Base-by-base conservation (phyloP, 1,139 yeast species). In the Chernovozyma aurita region DNA sequence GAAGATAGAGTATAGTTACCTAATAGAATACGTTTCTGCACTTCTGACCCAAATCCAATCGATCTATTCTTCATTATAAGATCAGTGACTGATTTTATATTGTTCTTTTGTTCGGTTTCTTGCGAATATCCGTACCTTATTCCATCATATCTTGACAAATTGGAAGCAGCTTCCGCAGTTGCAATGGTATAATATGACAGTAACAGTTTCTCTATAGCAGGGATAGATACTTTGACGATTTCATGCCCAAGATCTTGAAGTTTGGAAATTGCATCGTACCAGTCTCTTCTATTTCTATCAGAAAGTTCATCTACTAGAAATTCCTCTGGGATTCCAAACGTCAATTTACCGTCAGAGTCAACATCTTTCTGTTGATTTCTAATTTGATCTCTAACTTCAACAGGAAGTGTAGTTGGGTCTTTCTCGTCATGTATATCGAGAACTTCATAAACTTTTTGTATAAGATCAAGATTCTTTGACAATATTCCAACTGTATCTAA, bases 111-210 rank as follows among this genome's bases (percentile, higher is more conserved):
- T 26, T 13, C 28, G 30, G 80, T 60, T 21, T 33, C 31, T 6
- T 35, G 38, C 4, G 43, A 38, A 34, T 57, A 60, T 0, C 97
- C 97, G 51, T 84, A 94, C 35, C 97, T 66, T 18, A 90, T 65
- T 2, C 98, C 98, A 58, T 92, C 98, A 50, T 76, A 94, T 26
- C 97, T 68, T 2, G 96, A 76, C 33, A 94, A 69, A 53, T 94
- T 92, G 0, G 98, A 90, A 0, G 95, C 81, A 0, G 97, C 97
- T 53, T 94, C 98, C 0, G 97, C 85, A 0, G 97, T 86, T 1
- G 94, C 88, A 26, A 94, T 51, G 0, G 95, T 83, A 52, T 85
- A 90, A 57, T 94, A 94, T 0, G 90, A 75, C 24, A 94, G 90
- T n/a, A 92, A 61, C 32, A 90, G 73, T 38, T 72, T 65, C 42